phyloP scores from a whole-genome alignment of 257 asterid genomes.

The Cinchona pubescens region DNA sequence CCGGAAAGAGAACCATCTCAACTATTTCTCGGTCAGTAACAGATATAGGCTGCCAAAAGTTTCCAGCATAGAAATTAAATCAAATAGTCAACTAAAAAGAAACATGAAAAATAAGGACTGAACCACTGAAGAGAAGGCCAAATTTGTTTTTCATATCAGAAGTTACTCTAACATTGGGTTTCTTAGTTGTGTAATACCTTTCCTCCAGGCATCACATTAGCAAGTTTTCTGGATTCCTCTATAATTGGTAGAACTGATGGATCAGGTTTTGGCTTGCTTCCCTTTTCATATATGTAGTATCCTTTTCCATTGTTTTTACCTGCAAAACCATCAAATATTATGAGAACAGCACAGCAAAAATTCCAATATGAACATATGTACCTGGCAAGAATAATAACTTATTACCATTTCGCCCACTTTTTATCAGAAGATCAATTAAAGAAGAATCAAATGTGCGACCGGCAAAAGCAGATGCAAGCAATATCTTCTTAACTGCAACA shows the following conservation, averaged over 20 bases:
- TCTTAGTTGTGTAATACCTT: constrained; percentile 47
- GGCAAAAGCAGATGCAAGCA: constrained; percentile 55
- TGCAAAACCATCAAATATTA: constrained; percentile 33
- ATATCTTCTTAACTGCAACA: constrained; percentile 61
- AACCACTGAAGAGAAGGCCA: neutral
- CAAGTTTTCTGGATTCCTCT: constrained; percentile 78
- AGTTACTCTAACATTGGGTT: neutral
- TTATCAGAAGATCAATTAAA: constrained; percentile 67
- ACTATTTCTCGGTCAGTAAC: constrained; percentile 80
- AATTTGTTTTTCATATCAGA: neutral
- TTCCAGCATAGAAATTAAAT: constrained; percentile 12
- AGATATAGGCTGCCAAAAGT: constrained; percentile 70
- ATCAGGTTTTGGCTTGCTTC: constrained; percentile 92
- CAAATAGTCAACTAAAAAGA: neutral
- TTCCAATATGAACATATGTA: constrained; percentile 5
- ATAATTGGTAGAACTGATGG: constrained; percentile 70
- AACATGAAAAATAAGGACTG: neutral
- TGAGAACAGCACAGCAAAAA: constrained; percentile 14
- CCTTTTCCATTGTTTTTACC: constrained; percentile 96
- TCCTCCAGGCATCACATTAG: constrained; percentile 88
- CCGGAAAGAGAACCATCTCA: constrained; percentile 91
- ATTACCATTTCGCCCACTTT: constrained; percentile 85
- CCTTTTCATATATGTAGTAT: constrained; percentile 76
- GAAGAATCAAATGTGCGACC: constrained; percentile 72
- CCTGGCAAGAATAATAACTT: neutral